Evolutionary conservation across 768 basidiomycete species (phyloP).

Genomic region (Tricholoma furcatifolium): DNA sequence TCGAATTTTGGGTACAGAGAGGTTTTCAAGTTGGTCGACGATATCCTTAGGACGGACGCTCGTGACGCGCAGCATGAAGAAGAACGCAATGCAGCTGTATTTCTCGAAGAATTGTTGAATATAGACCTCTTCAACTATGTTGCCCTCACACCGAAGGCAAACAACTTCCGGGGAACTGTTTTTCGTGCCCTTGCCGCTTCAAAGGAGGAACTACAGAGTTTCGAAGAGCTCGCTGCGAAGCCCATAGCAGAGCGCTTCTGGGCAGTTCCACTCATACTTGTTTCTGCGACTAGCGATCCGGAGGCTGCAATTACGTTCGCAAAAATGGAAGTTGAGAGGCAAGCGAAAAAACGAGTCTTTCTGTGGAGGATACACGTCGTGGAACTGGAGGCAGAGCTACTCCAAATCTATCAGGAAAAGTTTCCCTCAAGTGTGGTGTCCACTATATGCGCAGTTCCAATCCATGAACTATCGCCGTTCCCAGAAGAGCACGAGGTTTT

Average conservation of each 20-base stretch:
- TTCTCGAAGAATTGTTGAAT: slow-evolving; percentile 23
- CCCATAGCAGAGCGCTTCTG: slow-evolving; percentile 21
- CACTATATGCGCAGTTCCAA: slow-evolving; percentile 21
- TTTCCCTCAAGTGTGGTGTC: slow-evolving; percentile 22
- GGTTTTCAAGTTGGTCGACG: slow-evolving; percentile 20
- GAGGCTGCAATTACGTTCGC: slow-evolving; percentile 16
- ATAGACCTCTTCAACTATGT: slow-evolving; percentile 24
- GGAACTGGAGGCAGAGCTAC: slow-evolving; percentile 12
- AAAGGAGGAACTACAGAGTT: slow-evolving; percentile 13
- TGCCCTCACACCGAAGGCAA: background rate
- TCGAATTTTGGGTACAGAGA: slow-evolving; percentile 19
- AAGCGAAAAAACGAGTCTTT: slow-evolving; percentile 8
- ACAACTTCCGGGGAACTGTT: slow-evolving; percentile 17
- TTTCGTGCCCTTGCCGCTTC: slow-evolving; percentile 19
- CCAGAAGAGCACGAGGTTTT: slow-evolving; percentile 21
- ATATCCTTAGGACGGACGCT: slow-evolving; percentile 15
- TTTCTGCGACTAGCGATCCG: slow-evolving; percentile 17
- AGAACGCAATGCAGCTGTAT: slow-evolving; percentile 17
- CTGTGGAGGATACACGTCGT: slow-evolving; percentile 20
- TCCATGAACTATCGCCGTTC: slow-evolving; percentile 18
- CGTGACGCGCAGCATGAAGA: slow-evolving; percentile 8
- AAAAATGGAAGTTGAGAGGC: slow-evolving; percentile 3
- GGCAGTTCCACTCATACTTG: slow-evolving; percentile 21
- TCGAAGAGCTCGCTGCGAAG: slow-evolving; percentile 16
- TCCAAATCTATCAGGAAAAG: slow-evolving; percentile 13